Base-by-base conservation (phyloP, 441 rosid genomes). In the Bocquillonia castaneifolia region DNA sequence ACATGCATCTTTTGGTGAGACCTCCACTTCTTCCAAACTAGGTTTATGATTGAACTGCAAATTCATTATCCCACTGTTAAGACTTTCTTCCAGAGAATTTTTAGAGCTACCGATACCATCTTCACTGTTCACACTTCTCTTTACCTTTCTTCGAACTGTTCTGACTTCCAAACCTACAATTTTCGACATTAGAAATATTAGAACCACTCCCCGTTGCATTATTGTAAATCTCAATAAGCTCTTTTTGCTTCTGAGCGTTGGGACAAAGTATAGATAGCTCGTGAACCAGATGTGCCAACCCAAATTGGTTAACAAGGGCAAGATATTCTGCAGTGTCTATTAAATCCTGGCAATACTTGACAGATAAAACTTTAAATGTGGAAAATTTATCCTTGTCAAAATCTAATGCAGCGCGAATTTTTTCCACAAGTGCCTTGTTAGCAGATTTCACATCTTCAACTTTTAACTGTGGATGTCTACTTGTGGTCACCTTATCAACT, bases 231-330 rank as follows among this genome's bases (percentile, higher is more conserved):
- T 82, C 81, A 37, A 76, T 34, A 67, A 82, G 85, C 63, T 80
- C 84, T 66, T 66, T 76, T 74, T 78, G 82, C 70, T 84, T 84
- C 71, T 75, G 73, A 52, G 71, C 58, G 51, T 73, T 72, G 12
- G 88, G 84, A 42, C 72, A 84, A 25, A 84, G 76, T 39, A 68
- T 66, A 64, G 85, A 86, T 57, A 84, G 68, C 67, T 84, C 83
- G 22, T 66, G 64, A 68, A 82, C 71, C 69, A 80, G 77, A 75
- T 80, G 84, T 12, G 77, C 67, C 51, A 82, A 61, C 12, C 80
- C 86, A 67, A 82, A 82, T 57, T 82, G 82, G 67, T 71, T 64
- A 52, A 84, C 82, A 62, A 69, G 57, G 60, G 83, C 83, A 29
- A 84, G 83, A 74, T 80, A 84, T 32, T 63, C 73, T 52, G 53